Evolutionary conservation across 306 rosid species (phyloP), one percentile per base, ranked within the genome.

Genomic region (Malus sylvestris): DNA sequence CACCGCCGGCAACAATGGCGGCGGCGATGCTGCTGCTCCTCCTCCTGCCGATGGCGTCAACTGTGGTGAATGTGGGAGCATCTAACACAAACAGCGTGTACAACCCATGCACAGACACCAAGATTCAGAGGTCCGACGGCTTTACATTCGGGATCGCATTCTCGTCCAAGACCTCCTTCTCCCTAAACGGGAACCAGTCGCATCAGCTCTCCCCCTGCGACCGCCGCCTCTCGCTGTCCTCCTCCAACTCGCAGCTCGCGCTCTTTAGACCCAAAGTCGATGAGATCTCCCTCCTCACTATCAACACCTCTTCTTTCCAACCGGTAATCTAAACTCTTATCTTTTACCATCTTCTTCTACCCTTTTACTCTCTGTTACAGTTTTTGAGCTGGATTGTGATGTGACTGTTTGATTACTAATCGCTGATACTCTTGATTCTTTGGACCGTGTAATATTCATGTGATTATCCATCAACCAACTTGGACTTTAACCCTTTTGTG

Each of bases 131-230:
- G 83, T 84, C 87, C 45, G 95, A 86, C 74, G 92, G 92, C 16
- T 90, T 88, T 86, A 83, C 92, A 49, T 90, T 90, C 42, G 96
- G 90, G 76, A 81, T 90, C 51, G 96, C 92, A 20, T 85, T 90
- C 82, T 70, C 89, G 42, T 81, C 89, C 14, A 88, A 61, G 63
- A 81, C 76, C 15, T 81, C 86, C 3, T 90, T 90, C 81, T 84
- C 6, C 20, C 55, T 79, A 80, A 73, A 20, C 73, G 55, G 55
- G 55, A 81, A 90, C 68, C 84, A 71, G 15, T 84, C 92, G 10
- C 92, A 81, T 38, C 92, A 86, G 80, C 90, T 90, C 68, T 86
- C 96, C n/a, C 96, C 96, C 3, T 90, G 96, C 67, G 96, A 90
- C 73, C 84, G 80, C 6, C 88, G 91, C 32, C 92, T 90, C 70